Evolutionary conservation across 768 basidiomycete species (phyloP).

Genomic region (Postia placenta): DNA sequence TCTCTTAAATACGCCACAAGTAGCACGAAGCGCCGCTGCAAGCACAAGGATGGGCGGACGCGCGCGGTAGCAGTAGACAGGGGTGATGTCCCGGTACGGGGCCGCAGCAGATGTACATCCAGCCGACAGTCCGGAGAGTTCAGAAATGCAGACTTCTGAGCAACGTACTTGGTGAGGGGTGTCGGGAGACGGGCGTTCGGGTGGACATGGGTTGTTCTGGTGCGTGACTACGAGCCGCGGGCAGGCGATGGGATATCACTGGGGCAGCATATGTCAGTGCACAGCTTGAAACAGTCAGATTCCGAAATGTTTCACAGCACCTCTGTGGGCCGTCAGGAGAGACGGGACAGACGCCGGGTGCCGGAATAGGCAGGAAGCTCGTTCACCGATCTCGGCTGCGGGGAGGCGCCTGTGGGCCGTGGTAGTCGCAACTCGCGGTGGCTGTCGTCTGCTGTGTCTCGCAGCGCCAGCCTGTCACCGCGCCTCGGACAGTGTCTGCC

Average conservation of each 20-base stretch:
- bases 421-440: too few species aligned
- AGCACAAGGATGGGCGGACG: not conserved
- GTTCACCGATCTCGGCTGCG: too few species aligned
- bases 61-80: not conserved
- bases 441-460: not conserved
- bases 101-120: not conserved
- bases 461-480: not conserved
- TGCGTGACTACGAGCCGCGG: not conserved
- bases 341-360: too few species aligned
- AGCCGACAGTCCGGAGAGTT: not conserved
- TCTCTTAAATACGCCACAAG: slow-evolving; percentile 1
- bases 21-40: not conserved
- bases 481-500: not conserved
- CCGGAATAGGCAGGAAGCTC: too few species aligned
- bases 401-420: too few species aligned
- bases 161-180: not conserved
- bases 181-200: not conserved
- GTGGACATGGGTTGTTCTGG: not conserved
- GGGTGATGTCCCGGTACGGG: not conserved
- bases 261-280: not conserved
- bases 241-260: not conserved
- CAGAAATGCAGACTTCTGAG: not conserved
- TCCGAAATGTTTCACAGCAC: not conserved
- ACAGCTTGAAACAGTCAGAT: not conserved
- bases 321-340: too few species aligned